Base-by-base conservation (phyloP, 306 rosid species). In the Fagus crenata region DNA sequence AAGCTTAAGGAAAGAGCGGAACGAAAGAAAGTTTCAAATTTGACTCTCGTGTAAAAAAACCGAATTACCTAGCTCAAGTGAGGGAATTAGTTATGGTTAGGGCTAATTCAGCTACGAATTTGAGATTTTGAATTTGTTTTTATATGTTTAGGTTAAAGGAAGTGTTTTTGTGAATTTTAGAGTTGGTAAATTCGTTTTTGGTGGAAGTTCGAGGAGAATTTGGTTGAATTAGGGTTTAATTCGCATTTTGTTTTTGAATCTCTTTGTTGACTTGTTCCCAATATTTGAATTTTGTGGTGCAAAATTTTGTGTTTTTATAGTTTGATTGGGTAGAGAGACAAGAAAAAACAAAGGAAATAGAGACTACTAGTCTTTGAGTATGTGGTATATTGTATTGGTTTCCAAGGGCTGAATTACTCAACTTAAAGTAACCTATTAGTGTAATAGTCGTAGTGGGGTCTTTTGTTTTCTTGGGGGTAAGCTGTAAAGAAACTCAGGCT, bases 351-450 rank as follows among this genome's bases (percentile, higher is more conserved):
- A 17, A 7, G 17, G 46, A 37, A 65, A 37, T 18, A 2, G 49
- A 65, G 49, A 65, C 8, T 22, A 22, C 28, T 22, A 22, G 28
- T 22, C 71, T 58, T 55, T 53, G 79, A 74, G 67, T 74, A 67
- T 59, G 77, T 70, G 5, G 69, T 72, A 13, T 33, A n/a, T 72
- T 72, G 76, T 72, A 36, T 75, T 28, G 32, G 51, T 53, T 75
- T 65, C 68, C 7, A 18, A 74, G 3, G 56, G 35, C 59, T 67
- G 71, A 75, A 72, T 17, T 32, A 9, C 36, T 56, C 28, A 65
- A 67, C 40, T 17, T 3, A 53, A 59, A 32, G 76, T 65, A 55
- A 13, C 49, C 41, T 14, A 3, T 40, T 7, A 9, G 51, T 12
- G 14, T 46, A 46, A 46, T 49, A 12, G 41, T 49, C 46, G n/a